Conservation (phyloP, 73 alveolate genomes). For the Paramecium biaurelia region DNA sequence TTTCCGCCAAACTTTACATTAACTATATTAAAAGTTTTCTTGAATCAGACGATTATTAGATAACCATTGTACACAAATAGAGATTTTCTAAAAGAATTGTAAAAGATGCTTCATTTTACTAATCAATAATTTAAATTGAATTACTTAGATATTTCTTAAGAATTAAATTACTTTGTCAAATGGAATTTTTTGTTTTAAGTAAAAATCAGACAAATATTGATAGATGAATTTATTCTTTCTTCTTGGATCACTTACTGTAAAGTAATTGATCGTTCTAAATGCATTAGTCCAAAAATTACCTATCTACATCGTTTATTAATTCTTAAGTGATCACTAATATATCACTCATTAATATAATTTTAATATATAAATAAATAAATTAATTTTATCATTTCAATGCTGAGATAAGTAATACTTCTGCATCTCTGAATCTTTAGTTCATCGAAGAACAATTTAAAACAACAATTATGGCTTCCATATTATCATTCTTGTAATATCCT, state of each 20-base stretch:
- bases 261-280: not conserved
- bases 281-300: not conserved
- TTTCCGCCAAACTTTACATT: constrained; percentile 18
- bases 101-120: not conserved
- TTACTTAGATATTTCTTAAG: constrained; percentile 10
- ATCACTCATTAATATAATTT: constrained; percentile 1
- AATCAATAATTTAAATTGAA: not conserved
- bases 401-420: constrained; percentile 76
- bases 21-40: not conserved
- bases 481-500: constrained; percentile 64
- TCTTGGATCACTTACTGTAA: constrained; percentile 7
- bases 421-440: constrained; percentile 89
- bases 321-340: not conserved
- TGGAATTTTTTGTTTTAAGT: not conserved
- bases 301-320: not conserved
- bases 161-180: constrained; percentile 1
- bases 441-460: constrained; percentile 80
- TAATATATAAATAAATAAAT: not conserved
- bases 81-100: constrained; percentile 23
- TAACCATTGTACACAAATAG: constrained; percentile 17
- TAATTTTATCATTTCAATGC: constrained; percentile 48
- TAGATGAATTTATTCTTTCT: constrained; percentile 8
- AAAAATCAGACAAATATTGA: not conserved
- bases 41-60: not conserved
- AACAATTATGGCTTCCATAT: constrained; percentile 70